Evolutionary conservation across 768 basidiomycete species (phyloP), one percentile per base, ranked within the genome.

Genomic region (Phanerodontia chrysosporium): DNA sequence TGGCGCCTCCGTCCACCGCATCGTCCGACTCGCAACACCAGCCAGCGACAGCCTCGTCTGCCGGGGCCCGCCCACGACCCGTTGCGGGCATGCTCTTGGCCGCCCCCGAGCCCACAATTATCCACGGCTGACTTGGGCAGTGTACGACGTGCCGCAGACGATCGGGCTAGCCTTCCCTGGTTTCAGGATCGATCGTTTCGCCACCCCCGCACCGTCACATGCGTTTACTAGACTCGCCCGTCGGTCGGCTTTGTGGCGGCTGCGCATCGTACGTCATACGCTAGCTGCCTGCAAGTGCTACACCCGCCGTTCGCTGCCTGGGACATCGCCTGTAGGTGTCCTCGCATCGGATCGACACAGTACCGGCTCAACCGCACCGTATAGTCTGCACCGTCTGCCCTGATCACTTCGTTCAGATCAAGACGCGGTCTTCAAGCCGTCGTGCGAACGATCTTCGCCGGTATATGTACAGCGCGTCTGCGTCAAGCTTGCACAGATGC

Each of bases 121-220:
- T 7, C 14, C 7, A 14, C 32, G 32, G 32, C 32, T 35, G 8
- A 7, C 32, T 42, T 42, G 18, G 39, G 39, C 39, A 18, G 39
- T 10, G 39, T 42, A 42, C 39, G 39, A 42, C 39, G 39, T 42
- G 39, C 39, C 39, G 39, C 39, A 48, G 46, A 3, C 21, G 24
- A 48, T 48, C 44, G 22, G 18, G 7, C 18, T 6, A 24, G 44
- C 16, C 18, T 25, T 48, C 46, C 46, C 14, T 22, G 24, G 46
- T 48, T 48, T 48, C 46, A 48, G 46, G 46, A 24, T 28, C 46
- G 46, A 48, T 48, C 46, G 46, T 48, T 48, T 48, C 46, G 46
- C 27, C 46, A 48, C 46, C 9, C 18, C 39, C 39, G 4, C 4
- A 9, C 8, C 18, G 24, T 48, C 46, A 48, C 46, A 48, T 48